Percentiles rank a stretch among this genome's conserved stretches.
Evolutionary conservation across 345 rosid genomes (phyloP).

Genomic region (Hirschfeldia incana): DNA sequence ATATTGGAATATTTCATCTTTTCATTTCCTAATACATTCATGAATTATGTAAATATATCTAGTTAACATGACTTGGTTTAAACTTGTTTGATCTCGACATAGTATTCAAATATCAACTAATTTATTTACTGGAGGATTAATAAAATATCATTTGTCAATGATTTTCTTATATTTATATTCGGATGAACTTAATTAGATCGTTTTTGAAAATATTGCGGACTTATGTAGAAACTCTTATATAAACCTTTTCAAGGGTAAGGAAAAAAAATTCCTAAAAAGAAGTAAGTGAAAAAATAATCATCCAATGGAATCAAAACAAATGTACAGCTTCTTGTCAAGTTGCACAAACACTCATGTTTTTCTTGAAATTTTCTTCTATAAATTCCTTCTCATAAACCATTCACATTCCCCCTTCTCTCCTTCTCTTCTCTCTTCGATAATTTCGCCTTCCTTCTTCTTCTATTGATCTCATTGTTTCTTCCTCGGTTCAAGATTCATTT

Average conservation of each 20-base stretch:
- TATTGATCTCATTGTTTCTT: conserved; percentile 12
- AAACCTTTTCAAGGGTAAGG: not conserved
- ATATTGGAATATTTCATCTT: not conserved
- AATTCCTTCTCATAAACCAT: conserved; percentile 29
- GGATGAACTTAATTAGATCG: too few relatives aligned
- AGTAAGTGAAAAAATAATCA: not conserved
- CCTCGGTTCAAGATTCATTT: not conserved
- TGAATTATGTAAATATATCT: too few relatives aligned
- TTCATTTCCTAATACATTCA: not conserved
- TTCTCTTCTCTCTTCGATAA: conserved; percentile 5
- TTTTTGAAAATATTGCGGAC: not conserved
- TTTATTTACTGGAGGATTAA: not conserved
- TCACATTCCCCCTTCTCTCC: conserved; percentile 23
- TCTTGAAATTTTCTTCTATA: conserved; percentile 46
- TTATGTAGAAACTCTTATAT: conserved; percentile 5
- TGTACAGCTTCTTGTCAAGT: conserved; percentile 25
- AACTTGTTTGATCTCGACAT: not conserved
- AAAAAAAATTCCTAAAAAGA: not conserved
- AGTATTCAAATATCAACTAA: not conserved
- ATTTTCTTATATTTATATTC: too few relatives aligned
- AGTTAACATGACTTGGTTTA: not conserved
- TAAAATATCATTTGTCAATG: too few relatives aligned
- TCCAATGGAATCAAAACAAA: conserved; percentile 28
- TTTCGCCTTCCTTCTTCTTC: conserved; percentile 10
- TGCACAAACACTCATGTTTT: conserved; percentile 30